Percentiles rank a stretch among this genome's conserved stretches.
Conservation (phyloP, 2,329 filamentous ascomycete species). For the Aspergillus pseudoglaucus region DNA sequence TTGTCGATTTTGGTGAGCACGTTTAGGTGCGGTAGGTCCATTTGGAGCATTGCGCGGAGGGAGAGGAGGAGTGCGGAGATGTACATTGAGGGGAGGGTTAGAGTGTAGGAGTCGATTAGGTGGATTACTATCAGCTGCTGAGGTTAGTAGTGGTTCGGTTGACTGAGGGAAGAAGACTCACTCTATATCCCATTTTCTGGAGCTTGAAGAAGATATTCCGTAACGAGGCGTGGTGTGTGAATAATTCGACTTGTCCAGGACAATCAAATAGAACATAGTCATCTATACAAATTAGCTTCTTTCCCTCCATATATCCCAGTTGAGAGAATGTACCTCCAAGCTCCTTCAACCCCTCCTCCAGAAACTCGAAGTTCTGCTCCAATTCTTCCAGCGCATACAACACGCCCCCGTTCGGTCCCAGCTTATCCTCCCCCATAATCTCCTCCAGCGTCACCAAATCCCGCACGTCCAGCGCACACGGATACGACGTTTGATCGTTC, state of each 20-base stretch:
- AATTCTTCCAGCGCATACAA: slow-evolving; percentile 92
- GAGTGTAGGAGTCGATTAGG: slow-evolving; percentile 86
- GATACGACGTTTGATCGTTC: slow-evolving; percentile 87
- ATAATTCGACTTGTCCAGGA: slow-evolving; percentile 92
- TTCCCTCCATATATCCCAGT: not conserved
- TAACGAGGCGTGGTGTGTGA: slow-evolving; percentile 88
- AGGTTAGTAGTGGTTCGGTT: not conserved
- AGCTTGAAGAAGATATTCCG: slow-evolving; percentile 87
- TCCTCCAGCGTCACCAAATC: slow-evolving; percentile 84
- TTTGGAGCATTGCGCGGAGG: slow-evolving; percentile 93
- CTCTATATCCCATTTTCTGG: slow-evolving; percentile 86
- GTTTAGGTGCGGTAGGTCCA: slow-evolving; percentile 93
- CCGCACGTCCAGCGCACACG: slow-evolving; percentile 83
- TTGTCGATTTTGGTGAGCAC: slow-evolving; percentile 98
- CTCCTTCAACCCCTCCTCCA: slow-evolving; percentile 71
- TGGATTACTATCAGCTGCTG: slow-evolving; percentile 82
- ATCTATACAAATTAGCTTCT: slow-evolving; percentile 43
- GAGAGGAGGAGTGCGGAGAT: slow-evolving; percentile 90
- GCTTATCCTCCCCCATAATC: slow-evolving; percentile 79
- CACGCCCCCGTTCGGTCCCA: slow-evolving; percentile 89
- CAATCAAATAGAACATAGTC: slow-evolving; percentile 96
- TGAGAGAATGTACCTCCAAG: slow-evolving; percentile 50
- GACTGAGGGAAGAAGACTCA: slow-evolving; percentile 42
- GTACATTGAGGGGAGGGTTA: slow-evolving; percentile 89
- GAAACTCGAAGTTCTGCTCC: slow-evolving; percentile 88